These are phyloP conservation scores for Arxiozyma heterogenica DNA, from an alignment of 1,139 yeast genomes.

Conservation along the genomic window DNA sequence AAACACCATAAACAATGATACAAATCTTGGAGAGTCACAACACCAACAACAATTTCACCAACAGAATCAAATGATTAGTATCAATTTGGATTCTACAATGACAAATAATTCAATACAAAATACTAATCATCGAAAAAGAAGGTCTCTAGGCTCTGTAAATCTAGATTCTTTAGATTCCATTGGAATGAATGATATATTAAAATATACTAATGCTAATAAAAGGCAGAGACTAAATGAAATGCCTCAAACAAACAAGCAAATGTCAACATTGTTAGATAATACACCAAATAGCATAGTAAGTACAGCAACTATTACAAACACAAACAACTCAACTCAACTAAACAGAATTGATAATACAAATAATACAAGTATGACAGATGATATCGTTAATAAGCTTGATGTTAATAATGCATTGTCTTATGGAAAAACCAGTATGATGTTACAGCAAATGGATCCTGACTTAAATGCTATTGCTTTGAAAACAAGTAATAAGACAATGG, in stretches of 20 bases:
- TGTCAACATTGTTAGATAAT: background rate
- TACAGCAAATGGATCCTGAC: background rate
- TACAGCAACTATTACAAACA: background rate
- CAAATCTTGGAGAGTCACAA: background rate
- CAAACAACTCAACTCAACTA: background rate
- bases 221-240: constrained; percentile 7
- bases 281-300: constrained; percentile 1
- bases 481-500: background rate
- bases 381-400: background rate
- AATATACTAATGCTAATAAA: constrained; percentile 21
- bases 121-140: constrained; percentile 16
- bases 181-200: constrained; percentile 26
- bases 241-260: background rate
- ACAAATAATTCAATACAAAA: background rate
- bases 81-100: background rate
- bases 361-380: background rate
- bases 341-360: background rate
- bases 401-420: background rate
- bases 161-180: constrained; percentile 23
- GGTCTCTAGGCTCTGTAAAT: constrained; percentile 23
- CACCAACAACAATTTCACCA: background rate
- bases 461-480: background rate
- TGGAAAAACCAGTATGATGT: background rate
- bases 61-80: constrained; percentile 1
- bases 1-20: background rate